Conservation (phyloP, 768 basidiomycete species). For the Rhodotorula kratochvilovae region DNA sequence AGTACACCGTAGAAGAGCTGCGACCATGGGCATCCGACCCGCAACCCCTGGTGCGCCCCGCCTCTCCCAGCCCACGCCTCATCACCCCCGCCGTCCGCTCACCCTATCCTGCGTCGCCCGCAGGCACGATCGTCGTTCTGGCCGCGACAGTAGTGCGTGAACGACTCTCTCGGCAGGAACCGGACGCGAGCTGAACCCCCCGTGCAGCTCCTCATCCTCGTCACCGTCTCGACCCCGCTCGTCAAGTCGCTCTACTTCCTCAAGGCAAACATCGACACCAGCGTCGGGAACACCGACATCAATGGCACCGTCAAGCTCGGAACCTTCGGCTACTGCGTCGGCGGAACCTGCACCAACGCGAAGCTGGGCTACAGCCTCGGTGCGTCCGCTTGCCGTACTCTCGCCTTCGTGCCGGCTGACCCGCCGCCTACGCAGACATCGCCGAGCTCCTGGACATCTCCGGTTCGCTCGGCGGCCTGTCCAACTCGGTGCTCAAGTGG, state of each 20-base stretch:
- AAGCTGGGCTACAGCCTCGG: slow-evolving; percentile 82
- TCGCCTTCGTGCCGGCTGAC: too few species aligned
- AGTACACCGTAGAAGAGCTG: accelerated
- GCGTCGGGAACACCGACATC: slow-evolving; percentile 48
- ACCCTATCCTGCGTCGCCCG: not conserved
- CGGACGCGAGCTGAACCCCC: too few species aligned
- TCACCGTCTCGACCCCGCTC: slow-evolving; percentile 83
- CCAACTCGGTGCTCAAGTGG: slow-evolving; percentile 83
- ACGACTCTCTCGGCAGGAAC: not conserved
- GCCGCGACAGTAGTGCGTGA: slow-evolving; percentile 27
- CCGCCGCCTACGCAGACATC: slow-evolving; percentile 58
- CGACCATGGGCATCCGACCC: slow-evolving; percentile 10
- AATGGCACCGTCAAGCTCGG: slow-evolving; percentile 72
- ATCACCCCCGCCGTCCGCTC: not conserved
- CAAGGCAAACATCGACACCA: slow-evolving; percentile 58
- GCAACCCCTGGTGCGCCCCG: slow-evolving; percentile 11
- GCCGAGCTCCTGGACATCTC: slow-evolving; percentile 71
- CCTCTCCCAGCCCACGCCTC: not conserved
- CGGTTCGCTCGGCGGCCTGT: slow-evolving; percentile 62
- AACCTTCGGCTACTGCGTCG: slow-evolving; percentile 78
- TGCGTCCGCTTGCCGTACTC: slow-evolving; percentile 47
- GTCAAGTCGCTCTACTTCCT: slow-evolving; percentile 87
- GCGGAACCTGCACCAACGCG: slow-evolving; percentile 68
- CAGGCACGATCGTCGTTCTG: slow-evolving; percentile 35
- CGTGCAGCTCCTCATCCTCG: slow-evolving; percentile 63